A percentile compares a stretch with the other conserved stretches of the same genome.
Evolutionary conservation across 345 rosid species (phyloP).

Genomic region (Camelina hispida): DNA sequence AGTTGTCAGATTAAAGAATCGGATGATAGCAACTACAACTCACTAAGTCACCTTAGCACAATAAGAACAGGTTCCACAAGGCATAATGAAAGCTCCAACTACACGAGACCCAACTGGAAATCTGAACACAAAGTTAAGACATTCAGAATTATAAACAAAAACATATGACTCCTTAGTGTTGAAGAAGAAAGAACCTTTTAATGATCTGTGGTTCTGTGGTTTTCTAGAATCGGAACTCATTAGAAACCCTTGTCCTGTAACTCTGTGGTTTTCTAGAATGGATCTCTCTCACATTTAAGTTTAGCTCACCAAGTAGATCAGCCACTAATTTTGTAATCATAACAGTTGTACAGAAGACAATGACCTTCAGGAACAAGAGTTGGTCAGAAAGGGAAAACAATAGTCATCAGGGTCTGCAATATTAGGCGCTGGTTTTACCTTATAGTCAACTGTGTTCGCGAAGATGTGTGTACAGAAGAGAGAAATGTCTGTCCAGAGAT

Average conservation of each 20-base stretch:
- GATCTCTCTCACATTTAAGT: slow-evolving; percentile 87
- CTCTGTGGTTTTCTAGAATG: slow-evolving; percentile 96
- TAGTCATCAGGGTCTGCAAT: background rate
- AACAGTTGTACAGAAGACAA: slow-evolving; percentile 96
- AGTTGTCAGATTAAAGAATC: background rate
- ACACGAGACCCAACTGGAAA: slow-evolving; percentile 85
- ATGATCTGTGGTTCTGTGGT: slow-evolving; percentile 50
- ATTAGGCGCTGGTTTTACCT: slow-evolving; percentile 52
- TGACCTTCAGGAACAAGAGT: slow-evolving; percentile 56
- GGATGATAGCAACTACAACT: background rate
- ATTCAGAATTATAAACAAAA: background rate
- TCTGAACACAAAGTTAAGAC: background rate
- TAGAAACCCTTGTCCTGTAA: slow-evolving; percentile 87
- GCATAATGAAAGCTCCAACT: slow-evolving; percentile 98
- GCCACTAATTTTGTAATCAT: slow-evolving; percentile 90
- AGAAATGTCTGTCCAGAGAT: slow-evolving; percentile 74
- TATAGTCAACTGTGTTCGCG: slow-evolving; percentile 77
- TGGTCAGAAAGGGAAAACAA: background rate
- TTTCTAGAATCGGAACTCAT: slow-evolving; percentile 62
- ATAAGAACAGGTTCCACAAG: slow-evolving; percentile 87
- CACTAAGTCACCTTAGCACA: slow-evolving; percentile 71
- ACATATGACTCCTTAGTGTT: background rate
- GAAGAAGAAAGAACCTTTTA: slow-evolving; percentile 49
- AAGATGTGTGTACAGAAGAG: slow-evolving; percentile 67
- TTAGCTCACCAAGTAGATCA: slow-evolving; percentile 69